Base-by-base conservation (phyloP, 1,139 yeast genomes). In the Yamadazyma spencermartinsiae region DNA sequence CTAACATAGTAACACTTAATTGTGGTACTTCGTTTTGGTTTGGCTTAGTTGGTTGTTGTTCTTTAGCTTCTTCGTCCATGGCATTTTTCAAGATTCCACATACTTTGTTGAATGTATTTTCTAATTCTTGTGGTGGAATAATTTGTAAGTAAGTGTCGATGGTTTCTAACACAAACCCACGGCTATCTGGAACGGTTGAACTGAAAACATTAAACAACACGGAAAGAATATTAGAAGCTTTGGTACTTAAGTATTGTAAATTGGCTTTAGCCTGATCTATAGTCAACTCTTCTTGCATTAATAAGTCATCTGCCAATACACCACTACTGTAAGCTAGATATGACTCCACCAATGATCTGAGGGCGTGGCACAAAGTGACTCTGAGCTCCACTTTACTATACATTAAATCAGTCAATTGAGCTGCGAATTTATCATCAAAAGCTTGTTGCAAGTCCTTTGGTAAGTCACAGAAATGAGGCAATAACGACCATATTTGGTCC, bases 151-250 rank as follows among this genome's bases (percentile, higher is more conserved):
- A 90, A 1, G 82, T 76, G 52, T 88, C 94, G 53, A 90, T 86
- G 13, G 96, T 82, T 47, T 89, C 97, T 45, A 89, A 72, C 39
- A 92, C 82, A 56, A 76, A 88, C 14, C 87, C 86, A 60, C 98
- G 79, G 15, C 89, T 76, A 41, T 87, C 95, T 29, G 95, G 85
- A 35, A 80, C 65, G 7, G 97, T 89, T 50, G 89, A 89, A 16
- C 94, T 79, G 61, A 86, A 92, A 21, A 92, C 94, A 52, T 92
- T 92, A 71, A 92, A 88, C 41, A 94, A 68, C 19, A 89, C 96
- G 16, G 96, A 85, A 43, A 92, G 72, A 37, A 92, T 59, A 51
- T 92, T 90, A 6, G 85, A 65, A 4, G 96, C 79, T 49, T 80
- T 82, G 1, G 77, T 44, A 0, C 87, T 68, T 45, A 92, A 66